Evolutionary conservation across 768 basidiomycete genomes (phyloP).

Genomic region (Phanerodontia chrysosporium): DNA sequence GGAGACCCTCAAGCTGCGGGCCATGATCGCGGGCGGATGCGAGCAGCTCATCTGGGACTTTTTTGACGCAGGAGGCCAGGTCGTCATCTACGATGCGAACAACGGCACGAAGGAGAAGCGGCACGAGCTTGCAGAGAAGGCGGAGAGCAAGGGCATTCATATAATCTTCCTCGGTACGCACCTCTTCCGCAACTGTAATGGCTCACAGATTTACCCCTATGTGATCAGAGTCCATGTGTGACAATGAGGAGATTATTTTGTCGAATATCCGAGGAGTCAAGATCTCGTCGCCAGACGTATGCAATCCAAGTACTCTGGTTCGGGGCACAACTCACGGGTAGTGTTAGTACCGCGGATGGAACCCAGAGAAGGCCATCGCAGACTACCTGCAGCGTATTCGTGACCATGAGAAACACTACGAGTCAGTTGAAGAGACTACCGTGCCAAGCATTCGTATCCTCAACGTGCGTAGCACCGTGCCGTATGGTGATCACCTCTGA

Average conservation of each 20-base stretch:
- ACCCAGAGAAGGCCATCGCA: constrained; percentile 84
- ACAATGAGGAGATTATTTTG: constrained; percentile 89
- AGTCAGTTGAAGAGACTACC: constrained; percentile 85
- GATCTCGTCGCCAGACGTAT: constrained; percentile 94
- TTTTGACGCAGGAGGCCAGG: constrained; percentile 85
- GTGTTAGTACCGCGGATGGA: constrained; percentile 86
- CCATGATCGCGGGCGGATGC: constrained; percentile 74
- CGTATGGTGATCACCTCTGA: background rate
- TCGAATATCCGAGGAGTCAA: constrained; percentile 95
- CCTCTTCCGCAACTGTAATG: too few relatives aligned
- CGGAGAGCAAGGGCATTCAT: constrained; percentile 83
- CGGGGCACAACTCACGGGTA: background rate
- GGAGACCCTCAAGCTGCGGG: constrained; percentile 75
- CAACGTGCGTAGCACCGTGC: constrained; percentile 48
- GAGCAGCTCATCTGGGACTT: constrained; percentile 88
- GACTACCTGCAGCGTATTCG: constrained; percentile 91
- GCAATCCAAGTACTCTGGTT: constrained; percentile 25
- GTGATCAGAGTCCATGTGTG: constrained; percentile 94
- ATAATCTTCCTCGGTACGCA: constrained; percentile 82
- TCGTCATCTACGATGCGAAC: constrained; percentile 98
- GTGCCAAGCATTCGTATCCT: constrained; percentile 94
- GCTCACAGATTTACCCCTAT: too few relatives aligned
- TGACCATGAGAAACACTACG: constrained; percentile 84
- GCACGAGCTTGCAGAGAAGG: constrained; percentile 75
- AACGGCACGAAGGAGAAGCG: constrained; percentile 74